These are phyloP conservation scores for Hapsidospora chrysogenum DNA, from an alignment of 495 filamentous ascomycete genomes.

Conservation along the genomic window DNA sequence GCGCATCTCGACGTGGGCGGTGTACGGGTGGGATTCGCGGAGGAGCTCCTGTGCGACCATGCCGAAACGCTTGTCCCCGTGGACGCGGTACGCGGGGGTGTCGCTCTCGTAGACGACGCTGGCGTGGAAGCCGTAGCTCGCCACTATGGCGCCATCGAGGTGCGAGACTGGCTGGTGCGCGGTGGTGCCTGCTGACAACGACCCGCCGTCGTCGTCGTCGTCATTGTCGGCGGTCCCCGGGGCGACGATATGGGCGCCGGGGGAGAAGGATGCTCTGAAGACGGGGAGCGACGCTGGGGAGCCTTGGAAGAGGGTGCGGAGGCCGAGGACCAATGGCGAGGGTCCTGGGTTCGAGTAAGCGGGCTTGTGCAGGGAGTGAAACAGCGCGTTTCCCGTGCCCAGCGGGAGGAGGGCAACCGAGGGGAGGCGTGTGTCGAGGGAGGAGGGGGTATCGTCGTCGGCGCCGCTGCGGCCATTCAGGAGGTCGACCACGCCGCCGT, in stretches of 20 bases:
- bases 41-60: constrained; percentile 67
- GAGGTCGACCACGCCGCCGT: constrained; percentile 67
- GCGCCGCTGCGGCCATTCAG: constrained; percentile 35
- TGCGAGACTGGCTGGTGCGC: constrained; percentile 5
- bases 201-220: constrained; percentile 11
- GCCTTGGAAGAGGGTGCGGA: constrained; percentile 43
- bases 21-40: constrained; percentile 48
- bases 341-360: constrained; percentile 5
- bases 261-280: constrained; percentile 50
- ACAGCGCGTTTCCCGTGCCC: constrained; percentile 83
- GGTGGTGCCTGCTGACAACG: too few relatives aligned
- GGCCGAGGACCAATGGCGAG: constrained; percentile 24
- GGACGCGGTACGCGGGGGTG: constrained; percentile 54
- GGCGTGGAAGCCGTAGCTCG: constrained; percentile 78
- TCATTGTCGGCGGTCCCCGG: constrained; percentile 10
- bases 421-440: constrained; percentile 17
- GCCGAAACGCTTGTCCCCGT: constrained; percentile 60
- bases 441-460: neutral
- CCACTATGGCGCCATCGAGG: constrained; percentile 66
- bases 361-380: constrained; percentile 42
- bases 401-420: constrained; percentile 52
- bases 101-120: constrained; percentile 78
- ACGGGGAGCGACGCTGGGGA: constrained; percentile 25
- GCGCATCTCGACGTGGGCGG: constrained; percentile 33
- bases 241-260: constrained; percentile 38